Evolutionary conservation across 768 basidiomycete genomes (phyloP), one percentile per base, ranked within the genome.

Genomic region (Tubosaeta brunneosetosa): DNA sequence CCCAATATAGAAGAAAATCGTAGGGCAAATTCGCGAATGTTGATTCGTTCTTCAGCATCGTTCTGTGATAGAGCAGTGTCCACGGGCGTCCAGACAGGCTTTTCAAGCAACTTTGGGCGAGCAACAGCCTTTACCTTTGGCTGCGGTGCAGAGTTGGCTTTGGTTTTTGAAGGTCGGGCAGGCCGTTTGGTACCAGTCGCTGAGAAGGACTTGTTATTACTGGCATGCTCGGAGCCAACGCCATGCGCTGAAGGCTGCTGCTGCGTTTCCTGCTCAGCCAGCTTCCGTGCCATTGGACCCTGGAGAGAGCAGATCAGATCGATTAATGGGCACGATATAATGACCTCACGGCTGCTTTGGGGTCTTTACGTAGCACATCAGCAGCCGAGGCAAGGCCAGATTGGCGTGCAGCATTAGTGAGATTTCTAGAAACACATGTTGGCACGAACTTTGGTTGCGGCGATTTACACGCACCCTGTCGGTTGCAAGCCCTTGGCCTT

Each of bases 21-120:
- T 44, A 86, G 62, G 11, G 80, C 63, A 63, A 90, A 92, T 67
- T 91, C 89, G 51, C 89, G 82, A 40, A 91, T 84, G 58, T 81
- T 73, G 44, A 91, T 78, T 10, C 88, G 82, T 26, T 77, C 74
- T 55, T 86, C 76, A 1, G 77, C 81, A 37, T 80, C 78, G 1
- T 71, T 61, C 36, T 72, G 69, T 6, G 73, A 67, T 13, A 86
- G 69, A 29, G 57, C 59, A 12, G 75, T 71, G 1, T 71, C 72
- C 6, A 87, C 63, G 6, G 64, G 60, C 5, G 71, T 77, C 88
- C 88, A 91, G 44, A 52, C 69, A 68, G 37, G 84, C 70, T 51
- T 69, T 54, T 6, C 82, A 77, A 27, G 81, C 1, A 69, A 52
- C 55, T 73, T 73, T 31, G 68, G 60, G 51, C 71, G 66, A 31